phyloP scores from a whole-genome alignment of 2,329 filamentous ascomycete genomes.

The Xylariaceae sp. region DNA sequence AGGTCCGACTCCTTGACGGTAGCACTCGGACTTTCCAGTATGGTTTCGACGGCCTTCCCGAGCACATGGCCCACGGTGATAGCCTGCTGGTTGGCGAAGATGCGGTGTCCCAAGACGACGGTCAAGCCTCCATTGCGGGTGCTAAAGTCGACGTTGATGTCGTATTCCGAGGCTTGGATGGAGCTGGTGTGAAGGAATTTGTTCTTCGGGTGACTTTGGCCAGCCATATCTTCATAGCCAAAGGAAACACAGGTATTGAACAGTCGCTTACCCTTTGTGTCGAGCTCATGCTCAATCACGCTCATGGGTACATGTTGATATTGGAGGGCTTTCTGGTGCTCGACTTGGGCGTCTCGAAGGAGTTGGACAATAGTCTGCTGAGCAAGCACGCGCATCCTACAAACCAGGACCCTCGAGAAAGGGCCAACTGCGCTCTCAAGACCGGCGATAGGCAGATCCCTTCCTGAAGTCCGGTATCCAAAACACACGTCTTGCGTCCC shows the following conservation, averaged over 20 bases:
- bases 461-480: slow-evolving; percentile 44
- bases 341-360: slow-evolving; percentile 25
- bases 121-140: slow-evolving; percentile 40
- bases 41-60: slow-evolving; percentile 44
- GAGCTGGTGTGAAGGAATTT: slow-evolving; percentile 36
- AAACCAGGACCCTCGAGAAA: slow-evolving; percentile 35
- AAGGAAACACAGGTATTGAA: slow-evolving; percentile 51
- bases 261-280: slow-evolving; percentile 37
- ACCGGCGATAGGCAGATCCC: slow-evolving; percentile 40
- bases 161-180: slow-evolving; percentile 43
- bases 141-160: slow-evolving; percentile 42
- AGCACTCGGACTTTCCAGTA: slow-evolving; percentile 39
- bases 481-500: slow-evolving; percentile 50
- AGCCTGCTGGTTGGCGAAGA: slow-evolving; percentile 40
- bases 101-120: slow-evolving; percentile 41
- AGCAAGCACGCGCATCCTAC: slow-evolving; percentile 20
- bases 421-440: slow-evolving; percentile 42
- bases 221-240: slow-evolving; percentile 34
- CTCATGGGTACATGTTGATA: slow-evolving; percentile 44
- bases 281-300: slow-evolving; percentile 44
- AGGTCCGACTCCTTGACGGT: slow-evolving; percentile 45
- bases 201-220: slow-evolving; percentile 26
- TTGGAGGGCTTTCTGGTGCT: slow-evolving; percentile 28
- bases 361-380: slow-evolving; percentile 25
- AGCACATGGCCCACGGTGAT: slow-evolving; percentile 48